phyloP scores from a whole-genome alignment of 331 rosid genomes.

The Quercus lobata region DNA sequence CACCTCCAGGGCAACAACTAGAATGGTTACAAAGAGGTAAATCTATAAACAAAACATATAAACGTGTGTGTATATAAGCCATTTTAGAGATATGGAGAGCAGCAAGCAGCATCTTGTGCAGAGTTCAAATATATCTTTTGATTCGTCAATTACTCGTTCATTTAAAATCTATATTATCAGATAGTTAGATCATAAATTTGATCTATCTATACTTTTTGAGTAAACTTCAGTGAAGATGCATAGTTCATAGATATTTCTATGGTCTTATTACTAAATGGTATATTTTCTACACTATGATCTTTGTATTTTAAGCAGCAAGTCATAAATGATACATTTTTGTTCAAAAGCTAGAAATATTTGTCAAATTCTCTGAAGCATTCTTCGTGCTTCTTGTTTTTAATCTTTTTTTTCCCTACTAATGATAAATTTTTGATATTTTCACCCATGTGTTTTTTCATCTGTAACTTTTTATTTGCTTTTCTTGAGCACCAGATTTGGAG shows the following conservation, averaged over 20 bases:
- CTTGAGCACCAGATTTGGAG: constrained; percentile 65
- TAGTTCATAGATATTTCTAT: too few relatives aligned
- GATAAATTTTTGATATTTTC: neutral
- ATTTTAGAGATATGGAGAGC: too few relatives aligned
- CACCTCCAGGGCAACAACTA: constrained; percentile 65
- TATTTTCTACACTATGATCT: neutral
- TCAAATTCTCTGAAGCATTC: neutral
- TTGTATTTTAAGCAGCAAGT: neutral
- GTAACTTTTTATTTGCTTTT: neutral
- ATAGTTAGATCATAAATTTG: too few relatives aligned
- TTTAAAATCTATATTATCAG: too few relatives aligned
- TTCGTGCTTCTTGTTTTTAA: too few relatives aligned
- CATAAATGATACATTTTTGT: neutral
- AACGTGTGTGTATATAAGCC: too few relatives aligned
- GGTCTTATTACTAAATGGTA: too few relatives aligned
- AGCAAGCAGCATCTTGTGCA: too few relatives aligned
- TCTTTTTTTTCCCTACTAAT: too few relatives aligned
- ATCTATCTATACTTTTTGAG: too few relatives aligned
- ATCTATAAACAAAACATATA: neutral
- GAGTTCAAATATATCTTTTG: too few relatives aligned
- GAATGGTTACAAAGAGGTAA: constrained; percentile 63
- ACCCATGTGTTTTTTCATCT: neutral
- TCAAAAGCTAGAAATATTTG: neutral
- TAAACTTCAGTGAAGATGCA: too few relatives aligned
- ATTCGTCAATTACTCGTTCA: neutral